These are phyloP conservation scores for Mimosa bimucronata DNA, from an alignment of 306 rosid species.

Conservation along the genomic window DNA sequence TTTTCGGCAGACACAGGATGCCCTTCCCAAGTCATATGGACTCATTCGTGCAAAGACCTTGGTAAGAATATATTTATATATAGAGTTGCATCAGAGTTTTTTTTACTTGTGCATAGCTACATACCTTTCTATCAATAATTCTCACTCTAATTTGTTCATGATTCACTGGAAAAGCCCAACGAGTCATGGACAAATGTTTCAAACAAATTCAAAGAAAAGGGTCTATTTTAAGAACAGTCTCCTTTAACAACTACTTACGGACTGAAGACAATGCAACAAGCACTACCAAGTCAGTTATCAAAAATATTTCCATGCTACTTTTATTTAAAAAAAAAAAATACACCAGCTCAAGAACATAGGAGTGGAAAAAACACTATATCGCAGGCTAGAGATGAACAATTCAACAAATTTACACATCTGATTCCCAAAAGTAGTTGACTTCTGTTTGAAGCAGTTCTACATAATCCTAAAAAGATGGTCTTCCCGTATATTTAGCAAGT, in stretches of 20 bases:
- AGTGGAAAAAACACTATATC: background rate
- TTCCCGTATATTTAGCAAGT: conserved; percentile 6
- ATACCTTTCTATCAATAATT: conserved; percentile 14
- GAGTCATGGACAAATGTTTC: background rate
- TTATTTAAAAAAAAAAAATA: too few relatives aligned
- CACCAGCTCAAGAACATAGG: background rate
- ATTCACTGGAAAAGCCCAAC: conserved; percentile 20
- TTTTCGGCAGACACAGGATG: conserved; percentile 92
- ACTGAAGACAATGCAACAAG: background rate
- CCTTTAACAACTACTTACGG: background rate
- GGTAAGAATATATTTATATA: background rate
- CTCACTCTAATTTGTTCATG: conserved; percentile 36
- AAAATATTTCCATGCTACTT: background rate
- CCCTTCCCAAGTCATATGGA: conserved; percentile 87
- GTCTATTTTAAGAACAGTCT: conserved; percentile 17
- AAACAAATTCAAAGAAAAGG: conserved; percentile 23
- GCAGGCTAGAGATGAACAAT: conserved; percentile 5
- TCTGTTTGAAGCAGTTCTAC: background rate
- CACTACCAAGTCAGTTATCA: conserved; percentile 1
- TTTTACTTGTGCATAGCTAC: conserved; percentile 3
- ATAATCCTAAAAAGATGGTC: conserved; percentile 8
- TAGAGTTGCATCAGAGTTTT: background rate
- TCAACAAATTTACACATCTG: background rate
- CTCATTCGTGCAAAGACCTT: conserved; percentile 83
- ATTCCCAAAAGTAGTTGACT: background rate